Evolutionary conservation across 2,329 filamentous ascomycete species (phyloP).

Genomic region (Penicillium aurantiogriseum): DNA sequence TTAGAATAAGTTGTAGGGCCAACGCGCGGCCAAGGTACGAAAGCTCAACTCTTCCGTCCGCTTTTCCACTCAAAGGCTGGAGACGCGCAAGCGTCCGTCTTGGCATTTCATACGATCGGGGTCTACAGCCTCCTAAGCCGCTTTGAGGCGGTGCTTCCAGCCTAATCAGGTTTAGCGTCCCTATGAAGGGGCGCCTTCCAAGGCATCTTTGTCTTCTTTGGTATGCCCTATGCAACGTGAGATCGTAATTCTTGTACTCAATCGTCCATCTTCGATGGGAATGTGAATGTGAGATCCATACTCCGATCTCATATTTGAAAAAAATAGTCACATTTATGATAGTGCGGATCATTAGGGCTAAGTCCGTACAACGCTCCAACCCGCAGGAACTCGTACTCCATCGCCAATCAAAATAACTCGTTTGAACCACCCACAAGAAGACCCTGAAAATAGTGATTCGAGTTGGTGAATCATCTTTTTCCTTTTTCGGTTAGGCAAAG

Average conservation of each 20-base stretch:
- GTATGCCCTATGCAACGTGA: constrained; percentile 5
- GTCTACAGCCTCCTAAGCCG: constrained; percentile 31
- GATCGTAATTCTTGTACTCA: not conserved
- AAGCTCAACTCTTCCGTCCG: not conserved
- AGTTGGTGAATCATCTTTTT: not conserved
- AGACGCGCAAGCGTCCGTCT: constrained; percentile 43
- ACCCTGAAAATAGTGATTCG: not conserved
- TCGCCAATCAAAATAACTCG: not conserved
- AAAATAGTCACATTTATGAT: not conserved
- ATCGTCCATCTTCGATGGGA: constrained; percentile 1
- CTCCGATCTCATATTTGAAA: not conserved
- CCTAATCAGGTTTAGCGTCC: not conserved
- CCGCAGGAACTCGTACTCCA: not conserved
- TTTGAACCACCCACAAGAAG: not conserved
- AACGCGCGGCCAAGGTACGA: constrained; percentile 10
- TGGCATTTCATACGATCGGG: constrained; percentile 35
- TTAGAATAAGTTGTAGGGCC: not conserved
- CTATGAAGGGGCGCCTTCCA: constrained; percentile 22
- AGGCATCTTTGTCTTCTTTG: constrained; percentile 7
- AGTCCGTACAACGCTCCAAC: not conserved
- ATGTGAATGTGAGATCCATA: not conserved
- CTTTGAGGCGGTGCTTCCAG: constrained; percentile 12
- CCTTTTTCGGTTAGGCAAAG: not conserved
- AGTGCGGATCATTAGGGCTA: not conserved
- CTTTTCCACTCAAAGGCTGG: constrained; percentile 24